phyloP scores from a whole-genome alignment of 179 eudicot genomes.

The Actinidia arguta region DNA sequence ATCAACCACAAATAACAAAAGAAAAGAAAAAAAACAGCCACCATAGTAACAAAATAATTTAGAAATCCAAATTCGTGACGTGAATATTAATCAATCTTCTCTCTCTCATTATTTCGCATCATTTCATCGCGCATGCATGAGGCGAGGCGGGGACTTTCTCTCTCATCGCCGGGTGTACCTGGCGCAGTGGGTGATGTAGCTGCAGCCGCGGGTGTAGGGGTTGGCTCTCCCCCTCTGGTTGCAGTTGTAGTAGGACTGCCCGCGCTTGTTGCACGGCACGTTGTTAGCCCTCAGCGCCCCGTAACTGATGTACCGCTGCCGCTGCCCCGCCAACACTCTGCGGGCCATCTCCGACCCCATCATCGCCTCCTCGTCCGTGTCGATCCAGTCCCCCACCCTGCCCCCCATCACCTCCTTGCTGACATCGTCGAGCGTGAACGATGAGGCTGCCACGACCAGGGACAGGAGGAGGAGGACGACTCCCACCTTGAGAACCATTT shows the following conservation, averaged over 20 bases:
- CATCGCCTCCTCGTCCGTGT: constrained; percentile 25
- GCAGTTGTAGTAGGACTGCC: constrained; percentile 32
- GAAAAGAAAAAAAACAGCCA: background rate
- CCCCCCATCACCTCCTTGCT: background rate
- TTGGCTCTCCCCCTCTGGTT: constrained; percentile 25
- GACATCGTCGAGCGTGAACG: background rate
- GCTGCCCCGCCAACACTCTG: background rate
- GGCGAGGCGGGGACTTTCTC: background rate
- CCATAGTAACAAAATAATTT: background rate
- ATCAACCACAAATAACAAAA: background rate
- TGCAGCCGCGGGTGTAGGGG: constrained; percentile 33
- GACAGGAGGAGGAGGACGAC: constrained; percentile 24
- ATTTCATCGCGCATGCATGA: too few relatives aligned
- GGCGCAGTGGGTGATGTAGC: constrained; percentile 22
- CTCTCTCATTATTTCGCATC: background rate
- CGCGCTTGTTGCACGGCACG: constrained; percentile 27
- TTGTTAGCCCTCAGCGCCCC: constrained; percentile 17
- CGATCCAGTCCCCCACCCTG: constrained; percentile 16
- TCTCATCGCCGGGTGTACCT: constrained; percentile 14
- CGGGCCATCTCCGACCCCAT: constrained; percentile 25
- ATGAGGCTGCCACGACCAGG: constrained; percentile 18
- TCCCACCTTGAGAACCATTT: constrained; percentile 18
- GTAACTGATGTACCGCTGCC: constrained; percentile 22
- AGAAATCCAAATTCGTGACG: background rate
- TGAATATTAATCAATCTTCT: background rate